Evolutionary conservation across 257 asterid species (phyloP).

Genomic region (Plantago elongata): DNA sequence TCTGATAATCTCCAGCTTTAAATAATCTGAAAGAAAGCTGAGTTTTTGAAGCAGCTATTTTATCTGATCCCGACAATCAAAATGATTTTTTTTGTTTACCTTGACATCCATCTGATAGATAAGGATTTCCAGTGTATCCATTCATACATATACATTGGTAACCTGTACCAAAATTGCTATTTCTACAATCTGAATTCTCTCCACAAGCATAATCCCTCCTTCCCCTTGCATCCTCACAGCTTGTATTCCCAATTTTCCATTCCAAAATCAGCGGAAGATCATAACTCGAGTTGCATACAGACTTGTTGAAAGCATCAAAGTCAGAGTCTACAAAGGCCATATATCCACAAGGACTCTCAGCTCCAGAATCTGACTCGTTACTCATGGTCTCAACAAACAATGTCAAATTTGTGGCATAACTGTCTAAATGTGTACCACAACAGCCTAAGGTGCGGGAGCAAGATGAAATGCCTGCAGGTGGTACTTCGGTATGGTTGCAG

Average conservation of each 20-base stretch:
- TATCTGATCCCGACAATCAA: too few relatives aligned
- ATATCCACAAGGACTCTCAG: conserved; percentile 16
- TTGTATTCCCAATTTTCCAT: conserved; percentile 27
- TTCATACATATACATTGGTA: conserved; percentile 24
- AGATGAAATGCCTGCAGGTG: not conserved
- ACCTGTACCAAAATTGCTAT: conserved; percentile 11
- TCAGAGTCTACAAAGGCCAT: conserved; percentile 15
- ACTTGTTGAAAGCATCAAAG: not conserved
- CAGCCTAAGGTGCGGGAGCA: conserved; percentile 24
- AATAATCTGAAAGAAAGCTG: too few relatives aligned
- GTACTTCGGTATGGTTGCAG: conserved; percentile 13
- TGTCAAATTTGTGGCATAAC: not conserved
- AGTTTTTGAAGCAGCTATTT: too few relatives aligned
- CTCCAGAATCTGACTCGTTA: conserved; percentile 14
- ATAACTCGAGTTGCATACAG: not conserved
- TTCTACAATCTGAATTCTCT: conserved; percentile 15
- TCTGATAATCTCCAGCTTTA: too few relatives aligned
- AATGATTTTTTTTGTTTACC: conserved; percentile 10
- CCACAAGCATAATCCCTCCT: conserved; percentile 3
- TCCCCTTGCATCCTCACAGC: conserved; percentile 17
- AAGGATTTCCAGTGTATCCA: conserved; percentile 38
- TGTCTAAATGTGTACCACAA: conserved; percentile 15
- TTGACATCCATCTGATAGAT: conserved; percentile 32
- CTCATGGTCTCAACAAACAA: conserved; percentile 10
- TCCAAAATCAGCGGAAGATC: not conserved